Evolutionary conservation across 768 basidiomycete genomes (phyloP).

Genomic region (Kwoniella pini): DNA sequence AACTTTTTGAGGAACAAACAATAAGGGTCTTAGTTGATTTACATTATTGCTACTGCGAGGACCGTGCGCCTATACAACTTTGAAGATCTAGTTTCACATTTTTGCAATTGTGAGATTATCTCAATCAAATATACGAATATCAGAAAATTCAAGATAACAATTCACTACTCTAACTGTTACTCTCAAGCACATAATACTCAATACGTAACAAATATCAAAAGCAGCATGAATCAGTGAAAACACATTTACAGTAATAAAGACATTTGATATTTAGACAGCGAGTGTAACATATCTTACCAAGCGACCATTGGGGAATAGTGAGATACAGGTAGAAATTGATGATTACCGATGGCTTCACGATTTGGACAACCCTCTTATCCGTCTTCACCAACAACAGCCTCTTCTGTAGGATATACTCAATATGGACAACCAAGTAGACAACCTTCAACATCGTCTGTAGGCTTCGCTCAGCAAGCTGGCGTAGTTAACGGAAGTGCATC

Average conservation of each 20-base stretch:
- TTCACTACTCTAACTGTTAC: too few species aligned
- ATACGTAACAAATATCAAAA: too few species aligned
- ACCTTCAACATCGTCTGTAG: slow-evolving; percentile 15
- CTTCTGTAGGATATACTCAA: slow-evolving; percentile 46
- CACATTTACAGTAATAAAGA: too few species aligned
- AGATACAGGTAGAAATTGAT: neutral
- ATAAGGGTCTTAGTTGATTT: neutral
- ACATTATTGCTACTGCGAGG: slow-evolving; percentile 1
- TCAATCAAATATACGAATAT: neutral
- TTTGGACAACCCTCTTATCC: slow-evolving; percentile 10
- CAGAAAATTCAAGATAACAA: neutral
- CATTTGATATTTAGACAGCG: too few species aligned
- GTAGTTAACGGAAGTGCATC: slow-evolving; percentile 8
- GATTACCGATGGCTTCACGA: slow-evolving; percentile 10
- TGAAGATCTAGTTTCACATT: neutral
- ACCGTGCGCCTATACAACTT: slow-evolving; percentile 3
- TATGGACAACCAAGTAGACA: slow-evolving; percentile 40
- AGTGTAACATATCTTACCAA: too few species aligned
- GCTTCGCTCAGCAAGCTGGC: slow-evolving; percentile 3
- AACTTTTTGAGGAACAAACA: slow-evolving; percentile 4
- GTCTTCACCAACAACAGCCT: slow-evolving; percentile 40
- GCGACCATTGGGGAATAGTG: too few species aligned
- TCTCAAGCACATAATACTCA: too few species aligned
- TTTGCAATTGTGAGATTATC: neutral
- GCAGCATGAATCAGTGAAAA: too few species aligned